Percentiles rank a stretch among this genome's conserved stretches.
These are phyloP conservation scores for Teratosphaeriaceae sp. DNA, from an alignment of 2,329 filamentous ascomycete species.

Conservation along the genomic window DNA sequence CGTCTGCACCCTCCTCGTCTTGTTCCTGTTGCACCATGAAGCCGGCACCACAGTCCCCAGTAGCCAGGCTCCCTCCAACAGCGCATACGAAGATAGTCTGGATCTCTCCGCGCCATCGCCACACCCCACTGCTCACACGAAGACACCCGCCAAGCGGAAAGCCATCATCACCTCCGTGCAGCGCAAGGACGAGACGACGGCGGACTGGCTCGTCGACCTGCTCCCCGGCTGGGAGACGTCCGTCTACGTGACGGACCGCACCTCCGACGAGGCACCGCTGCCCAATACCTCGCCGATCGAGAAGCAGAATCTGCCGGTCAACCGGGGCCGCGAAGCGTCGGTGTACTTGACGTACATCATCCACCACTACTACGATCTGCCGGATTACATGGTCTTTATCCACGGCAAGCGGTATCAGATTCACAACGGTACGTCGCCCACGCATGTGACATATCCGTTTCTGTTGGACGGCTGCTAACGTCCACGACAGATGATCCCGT, in stretches of 20 bases:
- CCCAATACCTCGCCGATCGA: no score
- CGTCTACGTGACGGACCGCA: not conserved
- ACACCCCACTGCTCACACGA: no score
- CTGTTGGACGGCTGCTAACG: not conserved
- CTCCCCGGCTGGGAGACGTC: not conserved
- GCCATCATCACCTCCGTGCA: not conserved
- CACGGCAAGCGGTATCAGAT: constrained; percentile 11
- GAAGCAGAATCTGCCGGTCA: no score
- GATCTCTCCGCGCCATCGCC: not conserved
- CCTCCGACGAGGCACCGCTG: not conserved
- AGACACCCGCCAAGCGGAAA: not conserved
- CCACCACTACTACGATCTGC: constrained; percentile 36
- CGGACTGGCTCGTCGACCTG: constrained; percentile 1
- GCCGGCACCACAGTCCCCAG: no score
- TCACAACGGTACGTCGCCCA: not conserved
- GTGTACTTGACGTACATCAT: constrained; percentile 43
- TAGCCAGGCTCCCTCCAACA: no score
- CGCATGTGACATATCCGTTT: not conserved
- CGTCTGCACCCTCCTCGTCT: no score
- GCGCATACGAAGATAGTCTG: not conserved
- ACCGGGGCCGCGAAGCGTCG: constrained; percentile 42
- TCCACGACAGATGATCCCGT: not conserved
- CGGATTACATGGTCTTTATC: constrained; percentile 19
- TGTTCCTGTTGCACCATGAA: no score
- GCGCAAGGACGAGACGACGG: not conserved